phyloP scores from a whole-genome alignment of 2,329 filamentous ascomycete species.

The Colletotrichum echinochloae region DNA sequence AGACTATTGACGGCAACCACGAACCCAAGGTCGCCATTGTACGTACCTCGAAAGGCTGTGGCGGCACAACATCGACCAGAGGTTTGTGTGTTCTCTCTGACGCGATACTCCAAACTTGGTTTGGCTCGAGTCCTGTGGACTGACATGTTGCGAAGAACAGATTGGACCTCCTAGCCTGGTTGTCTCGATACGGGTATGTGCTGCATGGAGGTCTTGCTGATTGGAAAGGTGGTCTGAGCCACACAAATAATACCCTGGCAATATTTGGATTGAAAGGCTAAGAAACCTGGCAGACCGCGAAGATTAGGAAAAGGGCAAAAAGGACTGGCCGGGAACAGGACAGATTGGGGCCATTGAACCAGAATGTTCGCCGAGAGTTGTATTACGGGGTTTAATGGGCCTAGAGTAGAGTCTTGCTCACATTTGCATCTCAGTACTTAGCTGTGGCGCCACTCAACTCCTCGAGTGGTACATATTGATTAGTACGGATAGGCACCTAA shows the following conservation, averaged over 20 bases:
- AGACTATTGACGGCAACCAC: background rate
- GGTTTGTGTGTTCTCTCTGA: too few relatives aligned
- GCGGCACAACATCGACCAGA: background rate
- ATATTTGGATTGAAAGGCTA: background rate
- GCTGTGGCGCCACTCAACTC: too few relatives aligned
- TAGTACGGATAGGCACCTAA: too few relatives aligned
- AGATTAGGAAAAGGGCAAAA: background rate
- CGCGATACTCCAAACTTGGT: background rate
- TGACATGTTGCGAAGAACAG: background rate
- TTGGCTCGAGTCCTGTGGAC: background rate
- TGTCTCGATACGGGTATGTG: background rate
- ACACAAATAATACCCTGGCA: too few relatives aligned
- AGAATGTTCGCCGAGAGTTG: background rate
- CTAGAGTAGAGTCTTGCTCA: background rate
- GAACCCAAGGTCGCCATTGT: too few relatives aligned
- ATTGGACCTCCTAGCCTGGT: background rate
- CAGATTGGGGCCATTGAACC: too few relatives aligned
- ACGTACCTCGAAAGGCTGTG: background rate
- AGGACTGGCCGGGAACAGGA: background rate
- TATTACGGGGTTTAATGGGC: too few relatives aligned
- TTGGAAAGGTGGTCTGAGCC: background rate
- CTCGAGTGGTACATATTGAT: too few relatives aligned
- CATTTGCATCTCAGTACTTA: background rate
- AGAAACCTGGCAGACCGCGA: background rate
- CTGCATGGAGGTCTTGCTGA: background rate